Percentiles rank a stretch among this genome's conserved stretches.
phyloP scores from a whole-genome alignment of 371 early-diverging fungal species.

The Syncephalastrum contaminatum region DNA sequence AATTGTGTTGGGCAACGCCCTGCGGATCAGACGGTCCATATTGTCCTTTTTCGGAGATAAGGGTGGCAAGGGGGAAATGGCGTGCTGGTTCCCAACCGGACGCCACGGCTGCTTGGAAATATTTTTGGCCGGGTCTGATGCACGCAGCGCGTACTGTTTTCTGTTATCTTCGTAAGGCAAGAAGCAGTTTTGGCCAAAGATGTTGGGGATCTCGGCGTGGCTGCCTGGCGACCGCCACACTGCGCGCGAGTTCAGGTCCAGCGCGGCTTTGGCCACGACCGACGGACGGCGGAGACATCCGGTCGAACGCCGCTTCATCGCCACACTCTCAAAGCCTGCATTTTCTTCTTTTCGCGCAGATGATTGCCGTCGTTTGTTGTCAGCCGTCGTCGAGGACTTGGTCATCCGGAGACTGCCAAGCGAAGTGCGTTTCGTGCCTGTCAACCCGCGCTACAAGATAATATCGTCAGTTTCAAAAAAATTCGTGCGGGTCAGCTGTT shows the following conservation, averaged over 20 bases:
- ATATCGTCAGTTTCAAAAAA: too few species aligned
- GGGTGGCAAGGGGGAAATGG: conserved; percentile 45
- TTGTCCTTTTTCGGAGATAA: conserved; percentile 37
- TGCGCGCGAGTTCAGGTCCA: conserved; percentile 4
- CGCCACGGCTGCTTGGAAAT: conserved; percentile 50
- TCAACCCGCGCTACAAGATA: conserved; percentile 7
- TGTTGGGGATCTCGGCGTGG: conserved; percentile 44
- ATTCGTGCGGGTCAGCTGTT: too few species aligned
- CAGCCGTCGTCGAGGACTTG: conserved; percentile 40
- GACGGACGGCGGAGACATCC: conserved; percentile 45
- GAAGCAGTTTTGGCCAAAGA: conserved; percentile 43
- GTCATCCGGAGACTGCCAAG: conserved; percentile 35
- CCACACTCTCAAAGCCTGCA: conserved; percentile 5
- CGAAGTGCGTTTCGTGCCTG: conserved; percentile 33
- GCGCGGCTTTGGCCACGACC: conserved; percentile 13
- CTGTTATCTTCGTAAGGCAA: conserved; percentile 25
- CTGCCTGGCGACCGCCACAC: conserved; percentile 47
- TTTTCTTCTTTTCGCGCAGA: neutral
- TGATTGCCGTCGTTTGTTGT: conserved; percentile 19
- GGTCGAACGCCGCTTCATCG: conserved; percentile 47
- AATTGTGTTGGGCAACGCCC: conserved; percentile 36
- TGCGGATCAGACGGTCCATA: conserved; percentile 43
- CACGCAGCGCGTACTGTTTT: conserved; percentile 29
- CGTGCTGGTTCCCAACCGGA: conserved; percentile 34
- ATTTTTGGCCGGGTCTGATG: conserved; percentile 31